Base-by-base conservation (phyloP, 352 stramenopile genomes). In the Phytophthora agathidicida region DNA sequence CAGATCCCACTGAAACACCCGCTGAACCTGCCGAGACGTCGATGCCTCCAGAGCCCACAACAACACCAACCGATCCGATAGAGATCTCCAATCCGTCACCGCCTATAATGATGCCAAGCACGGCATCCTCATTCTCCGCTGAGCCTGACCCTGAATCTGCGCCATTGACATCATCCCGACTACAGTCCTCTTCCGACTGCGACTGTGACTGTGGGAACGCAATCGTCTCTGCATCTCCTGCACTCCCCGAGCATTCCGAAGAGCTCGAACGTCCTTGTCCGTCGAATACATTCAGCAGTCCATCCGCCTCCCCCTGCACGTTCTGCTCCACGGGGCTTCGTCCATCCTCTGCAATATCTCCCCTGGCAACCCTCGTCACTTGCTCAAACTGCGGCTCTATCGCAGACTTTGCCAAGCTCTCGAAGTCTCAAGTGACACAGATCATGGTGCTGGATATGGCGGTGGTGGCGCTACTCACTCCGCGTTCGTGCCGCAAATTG, bases 301-400 rank as follows among this genome's bases (percentile, higher is more conserved):
- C 41, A 13, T 67, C 38, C 14, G 39, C 6, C 31, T 33, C 41
- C n/a, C n/a, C n/a, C 14, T 46, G 19, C 3, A 9, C 8, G 7
- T 24, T 13, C n/a, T 57, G 30, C 7, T 24, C 51, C 3, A 35
- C 23, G n/a, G 48, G 46, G 38, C 20, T 55, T n/a, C 52, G 59
- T 8, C 50, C 52, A n/a, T 60, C 48, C 7, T 23, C 36, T 10
- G 17, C 43, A 33, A 67, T 28, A 31, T 64, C 65, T 23, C 39
- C 55, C 47, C 53, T 58, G 2, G 54, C 54, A 16, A 63, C 52
- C 36, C 31, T 49, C 9, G 26, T 71, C 53, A 63, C 47, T 2
- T 44, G 53, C 32, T 71, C 37, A 13, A 67, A 48, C 33, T 73
- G 28, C 16, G 55, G 31, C 33, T 73, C 60, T n/a, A 58, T 59